Conservation (phyloP, 129 eudicot genomes). For the Scalesia atractyloides region DNA sequence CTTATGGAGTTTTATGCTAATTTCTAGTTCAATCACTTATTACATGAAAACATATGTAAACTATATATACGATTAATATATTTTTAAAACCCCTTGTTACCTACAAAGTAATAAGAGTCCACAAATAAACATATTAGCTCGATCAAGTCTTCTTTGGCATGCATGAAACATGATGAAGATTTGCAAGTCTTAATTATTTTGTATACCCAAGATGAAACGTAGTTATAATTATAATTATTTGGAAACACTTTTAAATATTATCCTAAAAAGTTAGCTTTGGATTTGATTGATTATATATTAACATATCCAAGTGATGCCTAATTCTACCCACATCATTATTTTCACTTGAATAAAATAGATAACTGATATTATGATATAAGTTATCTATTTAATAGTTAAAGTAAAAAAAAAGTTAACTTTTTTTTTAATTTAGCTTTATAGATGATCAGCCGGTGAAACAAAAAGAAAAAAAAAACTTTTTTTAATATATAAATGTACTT, state of each 20-base stretch:
- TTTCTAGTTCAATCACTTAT: not conserved
- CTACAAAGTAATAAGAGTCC: not conserved
- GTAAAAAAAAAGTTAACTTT: too few species aligned
- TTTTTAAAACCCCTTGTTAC: not conserved
- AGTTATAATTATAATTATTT: constrained; percentile 26
- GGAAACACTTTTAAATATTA: constrained; percentile 20
- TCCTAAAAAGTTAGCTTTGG: constrained; percentile 25
- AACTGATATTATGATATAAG: too few species aligned
- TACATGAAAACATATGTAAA: not conserved
- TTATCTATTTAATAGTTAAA: not conserved
- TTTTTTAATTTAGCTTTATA: too few species aligned
- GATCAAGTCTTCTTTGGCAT: constrained; percentile 13
- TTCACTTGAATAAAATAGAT: constrained; percentile 3
- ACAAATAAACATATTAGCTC: not conserved
- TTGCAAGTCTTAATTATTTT: constrained; percentile 21
- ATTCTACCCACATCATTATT: constrained; percentile 22
- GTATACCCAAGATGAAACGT: constrained; percentile 25
- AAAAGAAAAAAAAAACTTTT: too few species aligned
- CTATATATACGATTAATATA: too few species aligned
- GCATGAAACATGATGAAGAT: constrained; percentile 35
- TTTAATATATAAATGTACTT: too few species aligned
- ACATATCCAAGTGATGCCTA: constrained; percentile 30
- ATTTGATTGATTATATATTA: constrained; percentile 25
- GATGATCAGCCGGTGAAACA: too few species aligned
- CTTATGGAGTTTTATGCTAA: not conserved